phyloP scores from a whole-genome alignment of 192 early-diverging fungal species.

The Pilaira anomala region DNA sequence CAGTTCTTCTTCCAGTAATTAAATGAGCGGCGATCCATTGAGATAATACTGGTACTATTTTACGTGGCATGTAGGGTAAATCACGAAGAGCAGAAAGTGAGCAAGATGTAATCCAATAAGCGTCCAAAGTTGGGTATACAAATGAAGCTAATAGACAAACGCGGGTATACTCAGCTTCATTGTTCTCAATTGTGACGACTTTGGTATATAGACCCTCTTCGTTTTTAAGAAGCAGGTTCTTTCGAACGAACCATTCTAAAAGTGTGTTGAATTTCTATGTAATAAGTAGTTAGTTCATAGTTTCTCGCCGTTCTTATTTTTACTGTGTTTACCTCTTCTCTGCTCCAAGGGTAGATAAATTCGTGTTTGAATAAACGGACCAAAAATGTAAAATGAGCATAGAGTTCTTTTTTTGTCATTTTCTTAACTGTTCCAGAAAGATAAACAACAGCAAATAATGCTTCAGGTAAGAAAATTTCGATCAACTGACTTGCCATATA shows the following conservation, averaged over 20 bases:
- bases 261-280: conserved; percentile 25
- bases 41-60: conserved; percentile 35
- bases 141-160: conserved; percentile 37
- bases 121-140: conserved; percentile 37
- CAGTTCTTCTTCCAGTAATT: conserved; percentile 36
- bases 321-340: conserved; percentile 23
- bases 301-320: neutral
- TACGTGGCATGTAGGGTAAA: conserved; percentile 38
- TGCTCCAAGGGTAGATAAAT: conserved; percentile 36
- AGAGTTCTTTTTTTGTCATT: conserved; percentile 20
- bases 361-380: conserved; percentile 33
- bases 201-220: conserved; percentile 9
- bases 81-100: conserved; percentile 39
- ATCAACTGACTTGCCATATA: conserved; percentile 40
- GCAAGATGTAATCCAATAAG: conserved; percentile 41
- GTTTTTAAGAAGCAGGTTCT: conserved; percentile 17
- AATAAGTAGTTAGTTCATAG: neutral
- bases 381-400: conserved; percentile 29
- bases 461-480: conserved; percentile 31
- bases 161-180: conserved; percentile 23
- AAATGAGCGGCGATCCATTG: conserved; percentile 44
- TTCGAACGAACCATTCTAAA: conserved; percentile 14
- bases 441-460: conserved; percentile 34
- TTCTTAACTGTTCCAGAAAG: conserved; percentile 13
- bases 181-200: conserved; percentile 3